Percentiles rank a stretch among this genome's conserved stretches.
These are phyloP conservation scores for Neonectria hederae DNA, from an alignment of 2,329 filamentous ascomycete genomes.

Conservation along the genomic window DNA sequence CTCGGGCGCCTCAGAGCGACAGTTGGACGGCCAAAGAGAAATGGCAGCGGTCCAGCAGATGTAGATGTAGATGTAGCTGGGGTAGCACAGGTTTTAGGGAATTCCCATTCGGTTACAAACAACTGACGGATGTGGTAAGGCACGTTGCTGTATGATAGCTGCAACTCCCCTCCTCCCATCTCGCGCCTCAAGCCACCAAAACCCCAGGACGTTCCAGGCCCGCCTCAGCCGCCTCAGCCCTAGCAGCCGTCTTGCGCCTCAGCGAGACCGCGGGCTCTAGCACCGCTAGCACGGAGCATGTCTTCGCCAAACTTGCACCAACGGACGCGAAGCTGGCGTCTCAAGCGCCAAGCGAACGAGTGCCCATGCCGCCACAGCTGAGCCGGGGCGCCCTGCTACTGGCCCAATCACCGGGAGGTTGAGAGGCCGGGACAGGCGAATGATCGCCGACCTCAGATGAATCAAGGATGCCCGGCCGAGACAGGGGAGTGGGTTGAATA, in stretches of 20 bases:
- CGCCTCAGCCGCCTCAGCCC: slow-evolving; percentile 24
- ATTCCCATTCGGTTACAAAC: not conserved
- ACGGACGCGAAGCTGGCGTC: too few relatives aligned
- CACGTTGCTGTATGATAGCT: too few relatives aligned
- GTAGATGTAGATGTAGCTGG: not conserved
- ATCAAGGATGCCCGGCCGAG: not conserved
- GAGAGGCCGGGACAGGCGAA: not conserved
- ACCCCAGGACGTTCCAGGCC: slow-evolving; percentile 15
- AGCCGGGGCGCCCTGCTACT: not conserved
- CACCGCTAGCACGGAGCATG: not conserved
- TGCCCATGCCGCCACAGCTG: too few relatives aligned
- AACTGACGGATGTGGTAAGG: too few relatives aligned
- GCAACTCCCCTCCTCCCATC: not conserved
- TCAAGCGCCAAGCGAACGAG: not conserved
- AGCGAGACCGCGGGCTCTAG: not conserved
- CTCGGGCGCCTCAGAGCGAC: not conserved
- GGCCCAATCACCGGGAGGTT: not conserved
- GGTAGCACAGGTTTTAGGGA: not conserved
- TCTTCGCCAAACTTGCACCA: not conserved
- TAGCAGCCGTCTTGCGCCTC: slow-evolving; percentile 1
- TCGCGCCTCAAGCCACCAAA: not conserved
- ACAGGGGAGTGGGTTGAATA: too few relatives aligned
- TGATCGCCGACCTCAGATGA: not conserved
- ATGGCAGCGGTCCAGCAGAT: not conserved
- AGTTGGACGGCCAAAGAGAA: not conserved